Base-by-base conservation (phyloP, 441 rosid genomes). In the Biscutella laevigata region DNA sequence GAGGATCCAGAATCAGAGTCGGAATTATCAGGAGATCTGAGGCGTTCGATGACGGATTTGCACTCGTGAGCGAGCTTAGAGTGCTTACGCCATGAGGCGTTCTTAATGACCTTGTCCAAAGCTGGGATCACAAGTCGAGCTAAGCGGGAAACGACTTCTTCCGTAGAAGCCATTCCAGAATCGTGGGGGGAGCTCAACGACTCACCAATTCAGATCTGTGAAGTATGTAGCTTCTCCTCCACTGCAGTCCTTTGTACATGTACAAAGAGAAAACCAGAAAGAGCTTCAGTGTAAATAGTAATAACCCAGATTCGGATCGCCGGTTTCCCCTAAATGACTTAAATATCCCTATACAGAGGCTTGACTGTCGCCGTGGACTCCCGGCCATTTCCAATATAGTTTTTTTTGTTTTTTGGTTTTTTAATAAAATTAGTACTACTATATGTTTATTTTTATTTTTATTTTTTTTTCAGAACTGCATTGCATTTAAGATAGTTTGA, bases 81-180 rank as follows among this genome's bases (percentile, higher is more conserved):
- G 82, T 92, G 99, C 60, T 92, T 92, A 7, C 99, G 79, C 99
- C 99, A 92, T 1, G 99, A 92, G 8, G 89, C 95, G 71, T 88
- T 86, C 71, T 88, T 92, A n/a, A 88, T 62, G 64, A 92, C 75
- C 76, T 82, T 84, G 39, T 92, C 99, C 10, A 92, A 62, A 55
- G 95, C 89, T 5, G 95, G 99, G 53, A 64, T 74, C 34, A 88
- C 61, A 27, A 82, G 77, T 69, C 69, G 86, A 67, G 66, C 74
- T 58, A 92, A 52, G 77, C 97, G 97, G 88, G 97, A 91, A 80
- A 80, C 94, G 87, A 88, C n/a, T n/a, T n/a, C 98, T 85, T 88
- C 96, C 91, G 90, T 67, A 58, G 98, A 91, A 83, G 98, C 95
- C 98, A 88, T 90, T 78, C 97, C 95, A 89, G 61, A 71, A 61